Evolutionary conservation across 805 yeast genomes (phyloP), one percentile per base, ranked within the genome.

Genomic region (Yamadazyma sp.): DNA sequence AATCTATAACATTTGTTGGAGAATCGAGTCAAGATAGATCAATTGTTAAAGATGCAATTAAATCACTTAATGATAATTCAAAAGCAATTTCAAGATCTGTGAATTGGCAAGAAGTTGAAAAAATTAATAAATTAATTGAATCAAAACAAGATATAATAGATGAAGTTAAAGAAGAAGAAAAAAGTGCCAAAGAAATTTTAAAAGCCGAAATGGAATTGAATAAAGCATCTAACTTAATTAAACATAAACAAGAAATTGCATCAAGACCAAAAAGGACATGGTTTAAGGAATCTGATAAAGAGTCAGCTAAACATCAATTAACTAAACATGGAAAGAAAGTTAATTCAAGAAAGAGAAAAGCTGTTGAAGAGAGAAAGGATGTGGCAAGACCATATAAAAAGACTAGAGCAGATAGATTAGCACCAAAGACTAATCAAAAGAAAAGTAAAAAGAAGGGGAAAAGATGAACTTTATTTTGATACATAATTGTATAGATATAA

Each of bases 241-340:
- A 76, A 53, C 88, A 85, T 50, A 77, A 78, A 47, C 76, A 75
- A 35, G 98, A 93, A 60, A 93, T 93, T 53, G 74, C 77, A 45
- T 68, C 96, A 1, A 76, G 97, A 53, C 98, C 98, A 22, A 87
- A 77, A 60, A 79, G 99, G 65, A 93, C 98, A 0, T 93, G 99
- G 99, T 91, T 93, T 60, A 91, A 86, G 62, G 52, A 70, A 22
- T 79, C 75, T 41, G 61, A 59, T 31, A 64, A 69, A 60, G 47
- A 58, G 12, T 55, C 47, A 33, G 70, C 56, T 6, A 50, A 62
- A 58, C 60, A 55, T 22, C 66, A 62, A 30, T 53, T 68, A 40
- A 60, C 70, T 27, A 69, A 75, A 39, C 70, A 66, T 36, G 79
- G 77, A 36, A 75, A 77, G 52, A 73, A 72, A 48, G 55, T 72